Evolutionary conservation across 495 filamentous ascomycete species (phyloP).

Genomic region (Tirmania nivea): DNA sequence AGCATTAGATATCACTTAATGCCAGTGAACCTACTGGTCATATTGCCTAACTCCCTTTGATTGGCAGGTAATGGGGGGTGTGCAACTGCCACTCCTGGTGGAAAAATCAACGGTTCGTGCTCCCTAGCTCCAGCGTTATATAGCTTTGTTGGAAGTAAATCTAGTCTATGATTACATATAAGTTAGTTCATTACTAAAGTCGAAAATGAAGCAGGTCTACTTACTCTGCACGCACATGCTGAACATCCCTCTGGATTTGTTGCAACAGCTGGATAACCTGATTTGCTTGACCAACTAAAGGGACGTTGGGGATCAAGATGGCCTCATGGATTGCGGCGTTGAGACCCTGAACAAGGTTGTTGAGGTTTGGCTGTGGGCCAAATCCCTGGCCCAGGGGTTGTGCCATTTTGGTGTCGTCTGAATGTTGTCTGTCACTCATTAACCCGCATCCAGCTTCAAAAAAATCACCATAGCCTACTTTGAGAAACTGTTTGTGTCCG

Average conservation of each 20-base stretch:
- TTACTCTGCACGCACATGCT: constrained; percentile 4
- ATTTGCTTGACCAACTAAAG: constrained; percentile 2
- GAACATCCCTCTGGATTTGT: background rate
- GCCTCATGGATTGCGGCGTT: constrained; percentile 1
- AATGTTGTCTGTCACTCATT: background rate
- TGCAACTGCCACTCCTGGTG: constrained; percentile 1
- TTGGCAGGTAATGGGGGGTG: constrained; percentile 6
- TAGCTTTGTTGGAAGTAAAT: constrained; percentile 5
- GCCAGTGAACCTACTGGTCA: constrained; percentile 5
- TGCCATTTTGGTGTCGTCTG: background rate
- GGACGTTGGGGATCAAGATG: constrained; percentile 4
- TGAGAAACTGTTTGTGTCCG: background rate
- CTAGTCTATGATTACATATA: constrained; percentile 3
- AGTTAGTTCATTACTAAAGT: constrained; percentile 2
- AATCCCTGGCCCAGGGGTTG: background rate
- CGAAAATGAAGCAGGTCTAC: constrained; percentile 3
- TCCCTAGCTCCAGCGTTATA: constrained; percentile 2
- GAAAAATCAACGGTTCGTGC: background rate
- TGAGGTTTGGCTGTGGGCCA: constrained; percentile 3
- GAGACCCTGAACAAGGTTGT: constrained; percentile 5
- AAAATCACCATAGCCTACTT: background rate
- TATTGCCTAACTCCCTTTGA: constrained; percentile 5
- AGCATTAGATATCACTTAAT: constrained; percentile 2
- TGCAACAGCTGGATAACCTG: constrained; percentile 2
- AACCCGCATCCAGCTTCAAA: background rate